These are phyloP conservation scores for Pichia sp. DNA, from an alignment of 1,139 yeast genomes.

Conservation along the genomic window DNA sequence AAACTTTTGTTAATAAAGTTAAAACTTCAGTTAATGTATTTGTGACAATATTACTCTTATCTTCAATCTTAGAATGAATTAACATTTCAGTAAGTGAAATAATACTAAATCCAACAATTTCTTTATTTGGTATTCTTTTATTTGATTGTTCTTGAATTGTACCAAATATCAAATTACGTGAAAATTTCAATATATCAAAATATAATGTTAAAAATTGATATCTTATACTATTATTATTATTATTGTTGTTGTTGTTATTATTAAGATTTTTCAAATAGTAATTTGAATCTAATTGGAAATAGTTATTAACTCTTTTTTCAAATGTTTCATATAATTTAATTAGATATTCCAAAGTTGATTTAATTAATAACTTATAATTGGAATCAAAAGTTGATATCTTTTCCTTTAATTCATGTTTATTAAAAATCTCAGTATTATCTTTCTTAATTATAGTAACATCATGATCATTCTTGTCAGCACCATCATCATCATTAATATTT, in stretches of 20 bases:
- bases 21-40: constrained; percentile 52
- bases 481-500: not conserved
- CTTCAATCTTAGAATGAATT: constrained; percentile 59
- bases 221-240: not conserved
- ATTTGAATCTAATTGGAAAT: not conserved
- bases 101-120: constrained; percentile 57
- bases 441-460: constrained; percentile 11
- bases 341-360: constrained; percentile 5
- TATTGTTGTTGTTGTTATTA: not conserved
- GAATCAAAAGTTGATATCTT: constrained; percentile 4
- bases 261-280: not conserved
- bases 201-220: constrained; percentile 1
- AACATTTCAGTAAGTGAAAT: constrained; percentile 53
- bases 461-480: no score
- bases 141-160: constrained; percentile 52
- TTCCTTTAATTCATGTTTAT: not conserved
- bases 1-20: constrained; percentile 53
- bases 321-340: constrained; percentile 14
- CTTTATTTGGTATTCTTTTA: constrained; percentile 52
- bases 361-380: constrained; percentile 1
- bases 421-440: constrained; percentile 5
- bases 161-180: constrained; percentile 33
- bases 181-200: constrained; percentile 1
- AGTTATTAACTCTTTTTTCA: constrained; percentile 10
- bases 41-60: constrained; percentile 47